Evolutionary conservation across 371 early-diverging fungal species (phyloP).

Genomic region (Actinomortierella wolfii): DNA sequence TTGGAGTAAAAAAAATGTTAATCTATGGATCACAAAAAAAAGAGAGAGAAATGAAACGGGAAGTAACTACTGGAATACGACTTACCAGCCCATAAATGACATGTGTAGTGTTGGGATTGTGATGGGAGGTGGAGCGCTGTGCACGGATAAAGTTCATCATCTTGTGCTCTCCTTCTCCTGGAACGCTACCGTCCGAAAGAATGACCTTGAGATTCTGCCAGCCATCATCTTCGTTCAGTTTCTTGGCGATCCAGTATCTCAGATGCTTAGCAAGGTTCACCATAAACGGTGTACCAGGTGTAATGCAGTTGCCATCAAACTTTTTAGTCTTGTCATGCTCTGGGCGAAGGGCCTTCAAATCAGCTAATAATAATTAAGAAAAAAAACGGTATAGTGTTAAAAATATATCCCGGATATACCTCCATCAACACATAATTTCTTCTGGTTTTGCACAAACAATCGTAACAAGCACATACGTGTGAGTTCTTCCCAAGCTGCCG

Average conservation of each 20-base stretch:
- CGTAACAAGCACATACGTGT: slow-evolving; percentile 49
- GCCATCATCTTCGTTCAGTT: slow-evolving; percentile 84
- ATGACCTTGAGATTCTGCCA: slow-evolving; percentile 95
- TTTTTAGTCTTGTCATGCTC: slow-evolving; percentile 63
- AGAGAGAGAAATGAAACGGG: background rate
- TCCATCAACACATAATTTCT: too few relatives aligned
- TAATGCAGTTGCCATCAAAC: slow-evolving; percentile 99
- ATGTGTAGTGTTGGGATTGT: slow-evolving; percentile 91
- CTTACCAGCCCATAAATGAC: slow-evolving; percentile 93
- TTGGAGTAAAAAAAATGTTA: background rate
- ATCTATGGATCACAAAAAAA: background rate
- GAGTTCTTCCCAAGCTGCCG: slow-evolving; percentile 64
- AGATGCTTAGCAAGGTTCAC: slow-evolving; percentile 83
- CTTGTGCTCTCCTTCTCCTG: slow-evolving; percentile 99
- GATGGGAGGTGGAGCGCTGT: slow-evolving; percentile 75
- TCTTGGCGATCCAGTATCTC: slow-evolving; percentile 88
- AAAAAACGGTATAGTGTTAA: background rate
- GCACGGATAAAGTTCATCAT: slow-evolving; percentile 98
- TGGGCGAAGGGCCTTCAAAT: slow-evolving; percentile 54
- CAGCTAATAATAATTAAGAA: slow-evolving; percentile 9
- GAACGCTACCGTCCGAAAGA: slow-evolving; percentile 94
- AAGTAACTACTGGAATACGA: slow-evolving; percentile 1
- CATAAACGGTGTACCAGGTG: slow-evolving; percentile 99
- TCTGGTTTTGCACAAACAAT: background rate
- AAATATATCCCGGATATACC: too few relatives aligned